Conservation (phyloP, 2,329 filamentous ascomycete species). For the Zymoseptoria ardabiliae region DNA sequence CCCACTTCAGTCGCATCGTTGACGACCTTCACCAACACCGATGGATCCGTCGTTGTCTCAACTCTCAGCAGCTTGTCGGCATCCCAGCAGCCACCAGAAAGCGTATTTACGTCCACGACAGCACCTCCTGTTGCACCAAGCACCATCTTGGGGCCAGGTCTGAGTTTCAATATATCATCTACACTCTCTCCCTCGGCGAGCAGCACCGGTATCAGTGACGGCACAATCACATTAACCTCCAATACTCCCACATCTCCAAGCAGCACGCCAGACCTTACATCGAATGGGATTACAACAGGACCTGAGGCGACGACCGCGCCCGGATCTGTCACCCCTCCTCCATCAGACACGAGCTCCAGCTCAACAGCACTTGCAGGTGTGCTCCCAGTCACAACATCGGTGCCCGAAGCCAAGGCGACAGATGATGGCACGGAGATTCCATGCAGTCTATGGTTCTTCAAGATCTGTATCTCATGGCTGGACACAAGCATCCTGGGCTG, state of each 20-base stretch:
- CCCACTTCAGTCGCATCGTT: background rate
- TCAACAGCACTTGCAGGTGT: background rate
- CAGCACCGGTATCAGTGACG: background rate
- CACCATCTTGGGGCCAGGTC: background rate
- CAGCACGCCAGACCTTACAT: background rate
- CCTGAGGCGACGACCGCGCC: background rate
- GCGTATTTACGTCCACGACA: background rate
- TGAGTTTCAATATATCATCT: background rate
- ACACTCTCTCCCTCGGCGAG: background rate
- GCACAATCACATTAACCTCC: background rate
- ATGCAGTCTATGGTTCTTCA: constrained; percentile 9
- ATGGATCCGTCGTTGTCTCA: background rate
- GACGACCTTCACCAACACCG: background rate
- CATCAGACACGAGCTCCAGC: background rate
- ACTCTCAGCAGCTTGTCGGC: background rate
- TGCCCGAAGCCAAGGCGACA: constrained; percentile 1
- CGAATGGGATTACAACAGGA: background rate
- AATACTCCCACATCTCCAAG: background rate
- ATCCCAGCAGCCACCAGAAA: background rate
- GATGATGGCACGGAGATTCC: constrained; percentile 4
- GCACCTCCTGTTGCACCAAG: background rate
- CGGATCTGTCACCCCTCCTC: background rate
- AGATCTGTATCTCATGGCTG: constrained; percentile 2
- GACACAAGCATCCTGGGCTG: constrained; percentile 7
- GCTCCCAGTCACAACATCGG: constrained; percentile 3